Evolutionary conservation across 148 eudicot species (phyloP).

Genomic region (Rhododendron molle): DNA sequence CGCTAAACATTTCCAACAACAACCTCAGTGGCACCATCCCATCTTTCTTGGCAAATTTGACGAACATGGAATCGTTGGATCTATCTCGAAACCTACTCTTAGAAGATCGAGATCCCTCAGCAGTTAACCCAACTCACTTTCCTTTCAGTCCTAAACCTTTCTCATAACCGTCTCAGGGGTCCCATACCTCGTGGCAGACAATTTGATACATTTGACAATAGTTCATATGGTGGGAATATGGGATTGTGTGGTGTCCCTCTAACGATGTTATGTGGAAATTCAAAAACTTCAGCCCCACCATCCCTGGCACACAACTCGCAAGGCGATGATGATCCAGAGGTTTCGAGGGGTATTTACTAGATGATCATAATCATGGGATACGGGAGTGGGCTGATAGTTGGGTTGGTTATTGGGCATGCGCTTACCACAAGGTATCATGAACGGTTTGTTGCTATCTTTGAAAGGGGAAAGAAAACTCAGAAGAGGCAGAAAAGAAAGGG

Average conservation of each 20-base stretch:
- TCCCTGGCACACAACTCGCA: background rate
- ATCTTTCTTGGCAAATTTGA: background rate
- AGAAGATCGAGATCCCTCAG: background rate
- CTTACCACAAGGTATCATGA: background rate
- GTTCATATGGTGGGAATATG: background rate
- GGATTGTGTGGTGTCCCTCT: slow-evolving; percentile 1
- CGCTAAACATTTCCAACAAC: background rate
- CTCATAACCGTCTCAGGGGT: background rate
- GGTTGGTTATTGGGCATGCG: background rate
- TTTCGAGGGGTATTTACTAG: background rate
- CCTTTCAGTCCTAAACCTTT: background rate
- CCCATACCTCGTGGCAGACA: background rate
- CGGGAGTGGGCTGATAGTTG: background rate
- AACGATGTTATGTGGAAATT: background rate
- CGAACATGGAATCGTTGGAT: background rate
- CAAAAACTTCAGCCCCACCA: background rate
- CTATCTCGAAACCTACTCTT: background rate
- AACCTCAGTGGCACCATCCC: background rate
- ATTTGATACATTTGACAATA: background rate
- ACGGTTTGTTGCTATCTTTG: background rate
- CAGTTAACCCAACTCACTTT: background rate
- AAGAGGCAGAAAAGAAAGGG: background rate
- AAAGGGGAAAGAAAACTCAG: background rate
- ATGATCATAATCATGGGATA: background rate
- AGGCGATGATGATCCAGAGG: background rate